Evolutionary conservation across 768 basidiomycete genomes (phyloP), one percentile per base, ranked within the genome.

Genomic region (Trametopsis cervina): DNA sequence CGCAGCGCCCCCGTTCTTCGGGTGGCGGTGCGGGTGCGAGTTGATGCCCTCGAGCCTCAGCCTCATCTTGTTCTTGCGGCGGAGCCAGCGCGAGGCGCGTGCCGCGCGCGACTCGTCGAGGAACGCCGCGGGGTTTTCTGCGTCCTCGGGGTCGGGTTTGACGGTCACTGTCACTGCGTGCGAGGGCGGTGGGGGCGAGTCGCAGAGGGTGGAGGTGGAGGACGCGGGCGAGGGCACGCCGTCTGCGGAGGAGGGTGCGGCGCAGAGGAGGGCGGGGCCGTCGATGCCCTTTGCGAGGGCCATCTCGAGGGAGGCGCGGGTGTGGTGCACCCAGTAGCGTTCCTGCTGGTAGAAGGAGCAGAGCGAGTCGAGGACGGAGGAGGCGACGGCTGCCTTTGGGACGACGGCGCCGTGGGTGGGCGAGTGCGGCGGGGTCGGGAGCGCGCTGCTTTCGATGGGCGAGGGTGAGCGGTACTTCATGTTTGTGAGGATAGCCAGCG

Each of bases 291-390:
- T 61, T 15, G 62, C 56, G 40, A 69, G 54, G 38, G 73, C 70
- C 59, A 74, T 68, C 63, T 81, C 78, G 54, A 85, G 74, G 42
- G 71, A 68, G 15, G 76, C 77, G 35, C 81, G 78, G 41, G 80
- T 80, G 47, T 78, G 78, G 53, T 80, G 77, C 4, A 85, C 75
- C 82, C 84, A 86, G 67, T 75, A 77, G 33, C 78, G 78, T 64
- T 85, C 81, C 53, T 78, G 75, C 59, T 83, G 77, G 62, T 86
- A 87, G 56, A 81, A 85, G 4, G 73, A 67, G 36, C 80, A 71
- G 44, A 87, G 77, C 22, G 76, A 74, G 56, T 83, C 78, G 58
- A 85, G 78, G 54, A 81, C 73, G 54, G 71, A 66, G 39, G 75
- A 67, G n/a, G 83, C 78, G 12, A 33, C 9, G 15, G 29, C 29